These are phyloP conservation scores for Nicotiana tomentosiformis DNA, from an alignment of 257 asterid genomes.

Conservation along the genomic window DNA sequence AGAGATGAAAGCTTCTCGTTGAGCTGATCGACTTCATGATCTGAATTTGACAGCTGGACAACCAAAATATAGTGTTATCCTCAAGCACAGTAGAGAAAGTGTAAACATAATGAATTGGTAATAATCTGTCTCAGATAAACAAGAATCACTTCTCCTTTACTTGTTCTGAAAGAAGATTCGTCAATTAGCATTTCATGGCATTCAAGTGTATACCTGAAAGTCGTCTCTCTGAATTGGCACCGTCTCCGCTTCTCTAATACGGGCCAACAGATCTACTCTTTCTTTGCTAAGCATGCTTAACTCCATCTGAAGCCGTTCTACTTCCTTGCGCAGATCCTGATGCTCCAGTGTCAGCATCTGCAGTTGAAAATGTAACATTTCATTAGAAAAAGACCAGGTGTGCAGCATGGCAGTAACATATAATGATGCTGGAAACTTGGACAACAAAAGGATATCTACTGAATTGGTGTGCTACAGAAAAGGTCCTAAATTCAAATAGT, in stretches of 20 bases:
- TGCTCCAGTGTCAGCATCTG: constrained; percentile 22
- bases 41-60: constrained; percentile 13
- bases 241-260: constrained; percentile 32
- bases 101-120: neutral
- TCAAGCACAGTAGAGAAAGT: neutral
- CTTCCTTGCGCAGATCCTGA: constrained; percentile 26
- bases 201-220: constrained; percentile 33
- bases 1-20: constrained; percentile 27
- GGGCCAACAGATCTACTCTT: constrained; percentile 33
- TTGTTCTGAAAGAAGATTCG: neutral
- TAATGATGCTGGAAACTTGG: neutral
- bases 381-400: constrained; percentile 13
- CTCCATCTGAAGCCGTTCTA: constrained; percentile 45
- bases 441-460: neutral
- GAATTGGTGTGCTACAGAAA: neutral
- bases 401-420: constrained; percentile 9
- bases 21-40: constrained; percentile 38
- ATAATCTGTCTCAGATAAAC: neutral
- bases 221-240: constrained; percentile 24
- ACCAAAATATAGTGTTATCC: constrained; percentile 6
- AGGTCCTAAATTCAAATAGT: neutral
- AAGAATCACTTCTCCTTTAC: neutral
- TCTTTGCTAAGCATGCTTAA: constrained; percentile 41
- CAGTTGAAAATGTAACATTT: constrained; percentile 26
- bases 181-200: constrained; percentile 2